Evolutionary conservation across 2,329 filamentous ascomycete genomes (phyloP).

Genomic region (Neurospora sp.): DNA sequence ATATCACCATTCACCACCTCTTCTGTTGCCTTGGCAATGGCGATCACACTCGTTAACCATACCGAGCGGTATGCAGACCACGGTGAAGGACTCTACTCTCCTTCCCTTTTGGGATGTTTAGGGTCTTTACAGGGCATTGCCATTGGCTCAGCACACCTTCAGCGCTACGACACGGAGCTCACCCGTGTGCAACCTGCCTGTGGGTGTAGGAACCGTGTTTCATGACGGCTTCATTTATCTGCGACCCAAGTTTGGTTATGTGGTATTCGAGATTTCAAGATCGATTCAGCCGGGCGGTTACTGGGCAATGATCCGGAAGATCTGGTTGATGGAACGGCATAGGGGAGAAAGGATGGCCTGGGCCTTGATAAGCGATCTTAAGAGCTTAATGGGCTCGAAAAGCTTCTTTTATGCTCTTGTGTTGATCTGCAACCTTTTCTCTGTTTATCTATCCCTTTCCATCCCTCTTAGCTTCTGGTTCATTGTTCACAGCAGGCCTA

Average conservation of each 20-base stretch:
- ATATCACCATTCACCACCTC: not conserved
- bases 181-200: not conserved
- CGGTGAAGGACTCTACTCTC: not conserved
- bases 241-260: not conserved
- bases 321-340: not conserved
- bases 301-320: not conserved
- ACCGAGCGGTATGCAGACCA: not conserved
- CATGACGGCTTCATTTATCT: not conserved
- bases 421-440: constrained; percentile 2
- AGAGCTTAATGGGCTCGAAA: not conserved
- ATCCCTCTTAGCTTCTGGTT: not conserved
- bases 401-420: constrained; percentile 7
- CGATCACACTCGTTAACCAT: not conserved
- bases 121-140: not conserved
- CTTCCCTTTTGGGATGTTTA: constrained; percentile 6
- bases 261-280: not conserved
- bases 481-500: not conserved
- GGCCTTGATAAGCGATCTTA: not conserved
- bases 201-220: not conserved
- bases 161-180: not conserved
- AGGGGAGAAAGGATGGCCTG: not conserved
- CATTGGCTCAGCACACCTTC: not conserved
- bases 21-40: not conserved
- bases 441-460: constrained; percentile 6
- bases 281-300: not conserved